Base-by-base conservation (phyloP, 495 filamentous ascomycete genomes). In the Penicillium ucsense region DNA sequence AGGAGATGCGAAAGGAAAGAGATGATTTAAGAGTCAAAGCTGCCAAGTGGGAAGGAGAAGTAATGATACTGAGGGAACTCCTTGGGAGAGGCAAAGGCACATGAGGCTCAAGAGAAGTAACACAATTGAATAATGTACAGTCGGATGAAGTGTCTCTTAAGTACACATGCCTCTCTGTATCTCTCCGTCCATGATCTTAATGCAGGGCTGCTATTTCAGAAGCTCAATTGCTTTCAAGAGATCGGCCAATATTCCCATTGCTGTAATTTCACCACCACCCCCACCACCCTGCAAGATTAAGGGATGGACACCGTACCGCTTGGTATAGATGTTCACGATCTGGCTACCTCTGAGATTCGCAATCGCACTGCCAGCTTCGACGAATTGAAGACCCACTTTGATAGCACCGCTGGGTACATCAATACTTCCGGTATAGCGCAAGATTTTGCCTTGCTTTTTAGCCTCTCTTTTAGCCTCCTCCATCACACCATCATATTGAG, bases 281-380 rank as follows among this genome's bases (percentile, higher is more conserved):
- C 89, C 90, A 35, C 88, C 89, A 35, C 91, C 91, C 70, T 94
- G 87, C 37, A 97, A 78, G 57, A 95, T 88, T 47, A 95, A 66
- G 8, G 91, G 86, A 58, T 86, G 89, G 42, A 68, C 71, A 31
- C 85, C 85, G 61, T 95, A 95, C 59, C 91, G 76, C 71, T 89
- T 83, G 31, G 90, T 95, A 65, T 91, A 92, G 73, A 97, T 94
- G 73, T 81, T 90, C 54, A 97, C 89, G 58, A 95, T 95, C 61
- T 95, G 89, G 64, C 88, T 94, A 20, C 91, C 91, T 70, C 91
- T 89, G 44, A 96, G 69, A 34, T 84, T 83, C n/a, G 89, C 90
- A 67, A 96, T 90, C 27, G 89, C 82, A 57, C 84, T 82, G 27
- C 80, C 80, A 48, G 72, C 79, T 37, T 86, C 83, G 47, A 92